Conservation (phyloP, 2,329 filamentous ascomycete genomes). For the Fusarium metavorans region DNA sequence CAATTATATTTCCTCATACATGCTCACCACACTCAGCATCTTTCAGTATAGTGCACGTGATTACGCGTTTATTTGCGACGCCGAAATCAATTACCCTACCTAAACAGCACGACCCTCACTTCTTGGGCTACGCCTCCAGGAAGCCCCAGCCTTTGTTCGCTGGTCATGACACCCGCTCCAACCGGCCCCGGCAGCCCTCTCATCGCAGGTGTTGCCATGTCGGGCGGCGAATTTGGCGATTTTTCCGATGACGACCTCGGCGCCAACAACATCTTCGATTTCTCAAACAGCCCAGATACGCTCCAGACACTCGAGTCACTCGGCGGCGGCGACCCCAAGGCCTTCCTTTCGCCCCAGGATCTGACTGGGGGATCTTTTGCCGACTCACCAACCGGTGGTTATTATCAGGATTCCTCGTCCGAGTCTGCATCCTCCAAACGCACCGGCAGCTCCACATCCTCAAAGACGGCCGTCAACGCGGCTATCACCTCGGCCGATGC, state of each 20-base stretch:
- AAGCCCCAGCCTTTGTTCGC: constrained; percentile 37
- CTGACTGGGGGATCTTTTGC: constrained; percentile 55
- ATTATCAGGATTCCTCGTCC: constrained; percentile 63
- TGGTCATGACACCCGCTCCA: constrained; percentile 52
- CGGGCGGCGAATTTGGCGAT: constrained; percentile 53
- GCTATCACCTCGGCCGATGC: constrained; percentile 55
- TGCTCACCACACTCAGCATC: too few species aligned
- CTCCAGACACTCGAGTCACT: constrained; percentile 51
- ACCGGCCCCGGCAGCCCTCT: constrained; percentile 53
- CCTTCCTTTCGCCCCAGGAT: constrained; percentile 50
- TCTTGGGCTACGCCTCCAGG: constrained; percentile 28
- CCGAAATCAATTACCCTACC: constrained; percentile 36
- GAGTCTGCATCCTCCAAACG: constrained; percentile 64
- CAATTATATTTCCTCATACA: too few species aligned
- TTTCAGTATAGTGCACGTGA: too few species aligned
- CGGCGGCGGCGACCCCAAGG: constrained; percentile 47
- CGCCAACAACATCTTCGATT: constrained; percentile 50
- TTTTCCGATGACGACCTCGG: constrained; percentile 54
- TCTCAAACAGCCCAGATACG: constrained; percentile 53
- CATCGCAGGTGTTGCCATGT: constrained; percentile 53
- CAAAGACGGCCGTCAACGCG: constrained; percentile 56
- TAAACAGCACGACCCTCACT: constrained; percentile 19
- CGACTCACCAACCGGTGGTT: constrained; percentile 54
- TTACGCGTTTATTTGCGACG: too few species aligned
- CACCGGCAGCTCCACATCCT: constrained; percentile 59